These are phyloP conservation scores for Vickermania spadyakhi DNA, from an alignment of 208 protist species.

Conservation along the genomic window DNA sequence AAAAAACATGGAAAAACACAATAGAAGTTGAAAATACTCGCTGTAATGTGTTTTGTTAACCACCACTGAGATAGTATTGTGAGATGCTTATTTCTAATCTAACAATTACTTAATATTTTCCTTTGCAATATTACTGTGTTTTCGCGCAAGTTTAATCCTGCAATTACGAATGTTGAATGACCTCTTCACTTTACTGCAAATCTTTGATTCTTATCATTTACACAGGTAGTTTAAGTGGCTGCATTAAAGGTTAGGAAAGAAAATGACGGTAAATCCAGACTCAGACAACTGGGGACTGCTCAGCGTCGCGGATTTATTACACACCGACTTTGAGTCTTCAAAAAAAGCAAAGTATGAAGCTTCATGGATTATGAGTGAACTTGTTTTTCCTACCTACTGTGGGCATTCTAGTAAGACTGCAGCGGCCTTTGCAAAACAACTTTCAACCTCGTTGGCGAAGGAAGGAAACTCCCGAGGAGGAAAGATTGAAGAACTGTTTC, in stretches of 20 bases:
- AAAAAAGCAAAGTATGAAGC: slow-evolving; percentile 9
- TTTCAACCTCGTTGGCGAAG: slow-evolving; percentile 17
- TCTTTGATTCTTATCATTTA: too few species aligned
- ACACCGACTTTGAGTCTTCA: slow-evolving; percentile 9
- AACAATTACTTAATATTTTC: slow-evolving; percentile 8
- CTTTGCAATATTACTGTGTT: background rate
- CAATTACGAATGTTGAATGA: slow-evolving; percentile 12
- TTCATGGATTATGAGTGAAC: slow-evolving; percentile 11
- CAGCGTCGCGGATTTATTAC: slow-evolving; percentile 57
- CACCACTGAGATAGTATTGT: too few species aligned
- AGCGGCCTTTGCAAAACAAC: slow-evolving; percentile 7
- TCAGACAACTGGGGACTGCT: slow-evolving; percentile 61
- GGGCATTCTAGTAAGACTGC: slow-evolving; percentile 12
- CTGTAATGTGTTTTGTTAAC: too few species aligned
- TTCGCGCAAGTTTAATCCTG: slow-evolving; percentile 4
- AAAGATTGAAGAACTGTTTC: slow-evolving; percentile 28
- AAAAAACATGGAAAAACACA: background rate
- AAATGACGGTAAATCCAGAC: slow-evolving; percentile 16
- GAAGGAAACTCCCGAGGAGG: slow-evolving; percentile 11
- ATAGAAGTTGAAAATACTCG: background rate
- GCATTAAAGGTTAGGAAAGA: too few species aligned
- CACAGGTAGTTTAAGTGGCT: too few species aligned
- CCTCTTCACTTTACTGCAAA: slow-evolving; percentile 1
- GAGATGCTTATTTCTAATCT: too few species aligned
- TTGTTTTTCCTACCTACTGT: slow-evolving; percentile 20